These are phyloP conservation scores for Aquilaria yunnanensis DNA, from an alignment of 345 rosid species.

Conservation along the genomic window DNA sequence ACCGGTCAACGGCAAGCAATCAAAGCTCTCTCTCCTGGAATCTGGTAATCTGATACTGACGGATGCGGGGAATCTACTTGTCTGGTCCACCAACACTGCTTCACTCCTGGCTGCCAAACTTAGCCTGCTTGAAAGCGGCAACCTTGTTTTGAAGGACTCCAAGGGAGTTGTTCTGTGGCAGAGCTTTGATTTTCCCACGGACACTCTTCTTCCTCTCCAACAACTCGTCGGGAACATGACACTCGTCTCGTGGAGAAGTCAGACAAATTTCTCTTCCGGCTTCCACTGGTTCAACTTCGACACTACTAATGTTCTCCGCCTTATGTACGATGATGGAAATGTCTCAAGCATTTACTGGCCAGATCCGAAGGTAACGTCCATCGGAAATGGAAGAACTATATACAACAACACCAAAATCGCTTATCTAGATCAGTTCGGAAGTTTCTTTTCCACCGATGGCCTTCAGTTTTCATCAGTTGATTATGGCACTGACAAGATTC, in stretches of 20 bases:
- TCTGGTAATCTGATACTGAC: slow-evolving; percentile 7
- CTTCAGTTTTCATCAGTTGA: slow-evolving; percentile 1
- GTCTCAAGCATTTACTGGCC: slow-evolving; percentile 21
- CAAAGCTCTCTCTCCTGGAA: slow-evolving; percentile 4
- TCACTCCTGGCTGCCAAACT: background rate
- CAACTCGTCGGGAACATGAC: background rate
- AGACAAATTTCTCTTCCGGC: slow-evolving; percentile 14
- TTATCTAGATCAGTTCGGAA: slow-evolving; percentile 7
- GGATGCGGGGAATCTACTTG: slow-evolving; percentile 3
- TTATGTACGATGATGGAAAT: slow-evolving; percentile 7
- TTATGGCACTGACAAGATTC: slow-evolving; percentile 8
- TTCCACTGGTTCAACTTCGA: slow-evolving; percentile 16
- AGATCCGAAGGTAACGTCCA: background rate
- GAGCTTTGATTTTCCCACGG: slow-evolving; percentile 19
- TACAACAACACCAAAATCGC: slow-evolving; percentile 15
- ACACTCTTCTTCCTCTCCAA: slow-evolving; percentile 21
- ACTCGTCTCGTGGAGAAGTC: slow-evolving; percentile 12
- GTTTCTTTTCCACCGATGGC: slow-evolving; percentile 14
- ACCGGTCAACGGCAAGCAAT: slow-evolving; percentile 9
- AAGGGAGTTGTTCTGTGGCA: slow-evolving; percentile 12
- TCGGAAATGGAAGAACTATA: slow-evolving; percentile 5
- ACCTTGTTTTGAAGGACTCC: slow-evolving; percentile 11
- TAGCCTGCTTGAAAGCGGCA: slow-evolving; percentile 18
- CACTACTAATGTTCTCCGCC: slow-evolving; percentile 11
- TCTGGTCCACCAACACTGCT: slow-evolving; percentile 15